These are phyloP conservation scores for Phaeoacremonium minimum DNA, from an alignment of 2,329 filamentous ascomycete genomes.

Conservation along the genomic window DNA sequence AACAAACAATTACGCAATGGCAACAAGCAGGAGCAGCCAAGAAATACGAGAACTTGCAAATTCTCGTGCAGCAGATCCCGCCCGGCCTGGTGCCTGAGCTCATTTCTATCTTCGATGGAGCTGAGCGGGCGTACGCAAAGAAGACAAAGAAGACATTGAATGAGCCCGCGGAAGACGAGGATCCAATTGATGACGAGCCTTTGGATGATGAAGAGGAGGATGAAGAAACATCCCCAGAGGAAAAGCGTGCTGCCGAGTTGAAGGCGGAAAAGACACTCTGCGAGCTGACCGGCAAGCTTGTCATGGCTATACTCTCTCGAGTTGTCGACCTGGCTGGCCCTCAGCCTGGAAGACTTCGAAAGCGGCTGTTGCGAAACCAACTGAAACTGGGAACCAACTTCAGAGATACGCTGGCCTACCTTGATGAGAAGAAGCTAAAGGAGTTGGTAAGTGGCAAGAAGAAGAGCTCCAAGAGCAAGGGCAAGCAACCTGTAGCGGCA, in stretches of 20 bases:
- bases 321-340: conserved; percentile 64
- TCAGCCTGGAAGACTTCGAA: conserved; percentile 59
- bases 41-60: conserved; percentile 50
- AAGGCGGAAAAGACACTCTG: conserved; percentile 83
- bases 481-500: conserved; percentile 25
- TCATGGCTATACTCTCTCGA: conserved; percentile 72
- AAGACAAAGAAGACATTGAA: conserved; percentile 59
- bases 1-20: conserved; percentile 44
- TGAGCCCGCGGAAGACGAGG: conserved; percentile 67
- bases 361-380: conserved; percentile 74
- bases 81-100: conserved; percentile 62
- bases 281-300: conserved; percentile 78
- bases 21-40: conserved; percentile 28
- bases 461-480: conserved; percentile 33
- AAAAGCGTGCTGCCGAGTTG: conserved; percentile 62
- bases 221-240: conserved; percentile 48
- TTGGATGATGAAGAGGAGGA: conserved; percentile 55
- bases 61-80: conserved; percentile 66
- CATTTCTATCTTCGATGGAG: conserved; percentile 70
- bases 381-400: conserved; percentile 78
- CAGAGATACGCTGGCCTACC: conserved; percentile 74
- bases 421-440: conserved; percentile 65
- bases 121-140: conserved; percentile 75
- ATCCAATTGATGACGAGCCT: conserved; percentile 61
- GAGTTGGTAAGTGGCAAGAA: conserved; percentile 31